Evolutionary conservation across 2,329 filamentous ascomycete species (phyloP).

Genomic region (Penicillium thymicola): DNA sequence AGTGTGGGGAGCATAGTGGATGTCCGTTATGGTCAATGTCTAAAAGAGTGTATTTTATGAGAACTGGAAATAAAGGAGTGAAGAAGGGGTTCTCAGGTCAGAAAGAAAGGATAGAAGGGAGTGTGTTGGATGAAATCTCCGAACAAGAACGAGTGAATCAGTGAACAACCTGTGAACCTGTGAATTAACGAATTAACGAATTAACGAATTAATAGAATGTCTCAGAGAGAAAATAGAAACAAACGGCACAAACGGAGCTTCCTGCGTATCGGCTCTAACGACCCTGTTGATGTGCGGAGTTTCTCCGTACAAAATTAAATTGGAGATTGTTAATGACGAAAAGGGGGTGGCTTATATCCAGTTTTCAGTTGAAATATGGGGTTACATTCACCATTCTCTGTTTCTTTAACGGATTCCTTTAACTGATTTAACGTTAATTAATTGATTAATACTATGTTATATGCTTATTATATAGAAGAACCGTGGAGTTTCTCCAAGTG

Average conservation of each 20-base stretch:
- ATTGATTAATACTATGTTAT: background rate
- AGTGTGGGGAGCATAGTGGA: conserved; percentile 1
- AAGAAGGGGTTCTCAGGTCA: background rate
- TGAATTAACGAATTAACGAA: too few relatives aligned
- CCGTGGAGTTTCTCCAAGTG: background rate
- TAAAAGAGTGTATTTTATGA: background rate
- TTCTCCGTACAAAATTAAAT: background rate
- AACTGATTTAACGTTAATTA: background rate
- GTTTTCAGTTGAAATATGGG: background rate
- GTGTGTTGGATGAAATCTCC: background rate
- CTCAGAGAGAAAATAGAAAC: background rate
- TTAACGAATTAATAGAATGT: background rate
- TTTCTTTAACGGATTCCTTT: too few relatives aligned
- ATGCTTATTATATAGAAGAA: too few relatives aligned
- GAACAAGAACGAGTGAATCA: too few relatives aligned
- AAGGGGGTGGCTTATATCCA: conserved; percentile 7
- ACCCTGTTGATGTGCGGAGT: background rate
- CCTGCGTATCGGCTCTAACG: background rate
- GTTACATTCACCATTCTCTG: background rate
- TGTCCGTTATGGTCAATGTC: background rate
- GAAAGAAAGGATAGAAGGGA: background rate
- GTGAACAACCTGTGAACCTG: too few relatives aligned
- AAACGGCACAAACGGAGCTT: background rate
- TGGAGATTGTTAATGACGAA: background rate
- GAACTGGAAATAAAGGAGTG: background rate